phyloP scores from a whole-genome alignment of 2,329 filamentous ascomycete species.

The Alternaria burnsii region DNA sequence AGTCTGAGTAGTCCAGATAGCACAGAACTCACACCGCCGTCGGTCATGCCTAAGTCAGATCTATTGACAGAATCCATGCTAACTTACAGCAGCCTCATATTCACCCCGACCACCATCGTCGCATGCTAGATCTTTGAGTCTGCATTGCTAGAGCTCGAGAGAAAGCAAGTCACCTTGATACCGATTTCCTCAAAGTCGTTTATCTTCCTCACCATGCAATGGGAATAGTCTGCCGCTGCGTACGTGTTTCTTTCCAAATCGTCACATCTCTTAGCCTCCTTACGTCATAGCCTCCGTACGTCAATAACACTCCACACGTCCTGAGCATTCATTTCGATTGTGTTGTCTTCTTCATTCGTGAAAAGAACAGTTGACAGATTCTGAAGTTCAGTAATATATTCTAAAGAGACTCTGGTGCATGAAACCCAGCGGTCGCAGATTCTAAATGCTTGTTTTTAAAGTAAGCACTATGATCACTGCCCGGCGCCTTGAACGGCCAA shows the following conservation, averaged over 20 bases:
- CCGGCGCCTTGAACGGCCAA: conserved; percentile 46
- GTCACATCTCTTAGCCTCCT: not conserved
- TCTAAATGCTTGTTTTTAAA: conserved; percentile 26
- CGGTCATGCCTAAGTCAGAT: too few relatives aligned
- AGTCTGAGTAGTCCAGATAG: too few relatives aligned
- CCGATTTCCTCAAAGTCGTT: not conserved
- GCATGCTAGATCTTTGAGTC: too few relatives aligned
- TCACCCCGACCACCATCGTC: too few relatives aligned
- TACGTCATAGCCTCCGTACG: not conserved
- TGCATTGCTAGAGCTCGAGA: too few relatives aligned
- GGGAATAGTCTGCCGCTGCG: not conserved
- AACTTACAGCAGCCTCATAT: too few relatives aligned
- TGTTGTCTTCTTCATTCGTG: not conserved
- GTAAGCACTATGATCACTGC: conserved; percentile 34
- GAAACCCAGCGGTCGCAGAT: not conserved
- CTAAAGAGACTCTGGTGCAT: not conserved
- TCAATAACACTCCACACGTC: not conserved
- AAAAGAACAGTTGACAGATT: not conserved
- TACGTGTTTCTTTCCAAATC: not conserved
- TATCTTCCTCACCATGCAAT: not conserved
- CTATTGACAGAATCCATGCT: too few relatives aligned
- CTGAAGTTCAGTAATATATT: not conserved
- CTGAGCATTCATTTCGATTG: not conserved
- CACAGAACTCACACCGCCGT: too few relatives aligned
- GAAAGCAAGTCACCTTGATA: not conserved